These are phyloP conservation scores for Diaporthe helianthi DNA, from an alignment of 2,329 filamentous ascomycete species.

Conservation along the genomic window DNA sequence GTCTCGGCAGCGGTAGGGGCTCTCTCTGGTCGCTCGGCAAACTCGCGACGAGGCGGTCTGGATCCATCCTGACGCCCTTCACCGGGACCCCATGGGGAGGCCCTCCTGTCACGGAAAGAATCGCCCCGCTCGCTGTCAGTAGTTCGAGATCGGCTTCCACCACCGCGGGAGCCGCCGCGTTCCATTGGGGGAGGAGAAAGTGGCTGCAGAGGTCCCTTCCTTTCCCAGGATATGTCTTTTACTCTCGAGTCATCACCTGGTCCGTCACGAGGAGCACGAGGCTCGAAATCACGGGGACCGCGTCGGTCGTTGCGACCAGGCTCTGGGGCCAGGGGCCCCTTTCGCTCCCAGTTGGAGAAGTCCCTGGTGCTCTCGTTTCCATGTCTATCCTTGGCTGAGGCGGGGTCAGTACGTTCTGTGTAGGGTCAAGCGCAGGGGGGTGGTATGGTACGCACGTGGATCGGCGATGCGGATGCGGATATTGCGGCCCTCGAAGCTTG, in stretches of 20 bases:
- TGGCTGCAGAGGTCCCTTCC: slow-evolving; percentile 88
- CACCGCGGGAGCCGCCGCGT: slow-evolving; percentile 56
- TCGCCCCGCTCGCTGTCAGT: slow-evolving; percentile 65
- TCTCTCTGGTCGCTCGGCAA: slow-evolving; percentile 69
- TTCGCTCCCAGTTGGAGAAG: slow-evolving; percentile 86
- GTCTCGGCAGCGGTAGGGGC: slow-evolving; percentile 86
- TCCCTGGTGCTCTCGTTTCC: slow-evolving; percentile 74
- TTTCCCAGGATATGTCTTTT: slow-evolving; percentile 78
- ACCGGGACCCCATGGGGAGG: slow-evolving; percentile 70
- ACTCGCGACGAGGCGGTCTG: slow-evolving; percentile 79
- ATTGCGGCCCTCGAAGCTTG: slow-evolving; percentile 83
- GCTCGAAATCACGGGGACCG: slow-evolving; percentile 60
- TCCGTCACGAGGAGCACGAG: slow-evolving; percentile 32
- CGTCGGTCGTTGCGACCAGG: slow-evolving; percentile 54
- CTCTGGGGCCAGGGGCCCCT: slow-evolving; percentile 69
- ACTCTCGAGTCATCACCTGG: slow-evolving; percentile 30
- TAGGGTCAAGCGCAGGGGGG: neutral
- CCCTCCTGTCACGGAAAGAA: slow-evolving; percentile 65
- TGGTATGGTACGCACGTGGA: slow-evolving; percentile 76
- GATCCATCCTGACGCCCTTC: slow-evolving; percentile 78
- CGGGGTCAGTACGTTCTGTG: slow-evolving; percentile 45
- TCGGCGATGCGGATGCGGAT: slow-evolving; percentile 96
- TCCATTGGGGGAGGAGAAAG: slow-evolving; percentile 57
- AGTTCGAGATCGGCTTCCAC: slow-evolving; percentile 57
- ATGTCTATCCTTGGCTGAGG: slow-evolving; percentile 81